phyloP scores from a whole-genome alignment of 2,329 filamentous ascomycete genomes.

The Colletotrichum sp. region DNA sequence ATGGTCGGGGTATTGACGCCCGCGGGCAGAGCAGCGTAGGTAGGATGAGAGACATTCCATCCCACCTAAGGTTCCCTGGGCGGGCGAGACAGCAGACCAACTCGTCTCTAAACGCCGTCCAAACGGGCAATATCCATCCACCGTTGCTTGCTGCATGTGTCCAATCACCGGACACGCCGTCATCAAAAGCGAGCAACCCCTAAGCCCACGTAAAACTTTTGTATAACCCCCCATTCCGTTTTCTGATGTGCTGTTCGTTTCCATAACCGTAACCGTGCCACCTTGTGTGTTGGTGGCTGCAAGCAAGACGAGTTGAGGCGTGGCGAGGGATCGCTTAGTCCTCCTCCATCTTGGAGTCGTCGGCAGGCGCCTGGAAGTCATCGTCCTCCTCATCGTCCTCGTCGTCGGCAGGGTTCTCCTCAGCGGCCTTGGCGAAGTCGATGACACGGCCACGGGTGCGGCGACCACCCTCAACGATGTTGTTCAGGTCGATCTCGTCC shows the following conservation, averaged over 20 bases:
- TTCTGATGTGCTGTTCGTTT: neutral
- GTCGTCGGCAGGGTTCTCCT: conserved; percentile 78
- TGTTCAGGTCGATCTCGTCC: conserved; percentile 88
- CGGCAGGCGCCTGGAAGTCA: conserved; percentile 66
- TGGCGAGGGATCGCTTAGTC: conserved; percentile 32
- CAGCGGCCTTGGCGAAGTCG: conserved; percentile 89
- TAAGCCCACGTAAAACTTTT: conserved; percentile 15
- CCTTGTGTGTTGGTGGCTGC: neutral
- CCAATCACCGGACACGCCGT: neutral
- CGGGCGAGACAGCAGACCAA: neutral
- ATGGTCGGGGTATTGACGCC: neutral
- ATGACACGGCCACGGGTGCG: conserved; percentile 93
- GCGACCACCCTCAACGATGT: conserved; percentile 80
- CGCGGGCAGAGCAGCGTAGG: neutral
- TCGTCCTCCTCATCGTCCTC: conserved; percentile 82
- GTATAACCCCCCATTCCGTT: conserved; percentile 1
- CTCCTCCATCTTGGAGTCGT: conserved; percentile 77
- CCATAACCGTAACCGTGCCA: neutral
- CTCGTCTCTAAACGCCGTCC: neutral
- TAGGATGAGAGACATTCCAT: neutral
- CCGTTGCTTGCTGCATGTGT: conserved; percentile 6
- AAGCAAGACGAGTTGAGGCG: neutral
- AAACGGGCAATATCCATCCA: conserved; percentile 3
- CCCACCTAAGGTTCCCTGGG: neutral
- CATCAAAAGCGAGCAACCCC: neutral